These are phyloP conservation scores for Talaromyces marneffei DNA, from an alignment of 2,329 filamentous ascomycete species.

Conservation along the genomic window DNA sequence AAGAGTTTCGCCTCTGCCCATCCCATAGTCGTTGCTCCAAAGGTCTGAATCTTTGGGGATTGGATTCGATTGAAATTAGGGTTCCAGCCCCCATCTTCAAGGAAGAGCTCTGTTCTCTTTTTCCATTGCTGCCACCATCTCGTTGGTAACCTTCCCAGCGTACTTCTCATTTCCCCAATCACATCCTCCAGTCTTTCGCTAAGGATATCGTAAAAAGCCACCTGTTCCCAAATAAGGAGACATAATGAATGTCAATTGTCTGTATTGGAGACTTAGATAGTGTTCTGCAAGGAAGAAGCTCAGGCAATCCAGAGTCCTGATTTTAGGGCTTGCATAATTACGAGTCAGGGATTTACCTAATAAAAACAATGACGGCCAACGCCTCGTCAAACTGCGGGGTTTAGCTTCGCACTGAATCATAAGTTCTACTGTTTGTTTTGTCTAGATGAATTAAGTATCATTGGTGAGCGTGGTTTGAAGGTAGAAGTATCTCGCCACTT, in stretches of 20 bases:
- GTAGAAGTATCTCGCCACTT: background rate
- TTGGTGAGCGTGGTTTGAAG: background rate
- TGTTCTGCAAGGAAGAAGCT: background rate
- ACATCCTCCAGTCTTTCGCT: background rate
- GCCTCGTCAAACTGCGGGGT: background rate
- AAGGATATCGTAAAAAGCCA: conserved; percentile 1
- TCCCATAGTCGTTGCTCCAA: background rate
- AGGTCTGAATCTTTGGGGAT: background rate
- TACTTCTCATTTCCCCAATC: background rate
- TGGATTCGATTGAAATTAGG: background rate
- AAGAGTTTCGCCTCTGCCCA: background rate
- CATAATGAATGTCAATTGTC: background rate
- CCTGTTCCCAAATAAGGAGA: background rate
- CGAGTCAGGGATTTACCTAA: background rate
- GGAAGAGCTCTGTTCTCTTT: background rate
- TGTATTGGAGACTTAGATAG: background rate
- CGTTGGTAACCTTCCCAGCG: background rate
- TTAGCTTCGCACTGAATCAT: background rate
- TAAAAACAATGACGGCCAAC: background rate
- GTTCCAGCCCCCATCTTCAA: background rate
- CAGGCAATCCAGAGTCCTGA: background rate
- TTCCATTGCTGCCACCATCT: background rate
- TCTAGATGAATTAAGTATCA: background rate
- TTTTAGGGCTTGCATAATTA: background rate
- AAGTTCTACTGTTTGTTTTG: background rate